phyloP scores from a whole-genome alignment of 176 grass and related monocot genomes.

The Carex scoparia region DNA sequence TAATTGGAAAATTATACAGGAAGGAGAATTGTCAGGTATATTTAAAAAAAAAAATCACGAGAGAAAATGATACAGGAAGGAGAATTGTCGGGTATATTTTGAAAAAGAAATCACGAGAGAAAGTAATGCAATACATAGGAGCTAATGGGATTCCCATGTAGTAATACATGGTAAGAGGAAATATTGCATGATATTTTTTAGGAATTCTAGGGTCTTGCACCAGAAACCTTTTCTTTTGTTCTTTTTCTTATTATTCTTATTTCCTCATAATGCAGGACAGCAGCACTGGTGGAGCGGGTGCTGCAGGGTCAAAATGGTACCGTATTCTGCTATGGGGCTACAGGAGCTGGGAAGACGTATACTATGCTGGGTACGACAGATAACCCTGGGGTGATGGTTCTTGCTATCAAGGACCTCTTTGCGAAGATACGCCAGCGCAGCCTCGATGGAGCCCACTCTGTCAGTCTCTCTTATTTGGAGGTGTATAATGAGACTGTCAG shows the following conservation, averaged over 20 bases:
- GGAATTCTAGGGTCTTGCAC: neutral
- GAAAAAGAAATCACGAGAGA: neutral
- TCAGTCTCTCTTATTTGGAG: constrained; percentile 86
- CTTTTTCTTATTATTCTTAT: neutral
- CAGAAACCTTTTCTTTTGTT: neutral
- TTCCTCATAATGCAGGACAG: constrained; percentile 50
- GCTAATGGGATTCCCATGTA: neutral
- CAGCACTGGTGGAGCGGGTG: constrained; percentile 83
- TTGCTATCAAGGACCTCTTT: constrained; percentile 96
- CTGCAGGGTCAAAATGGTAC: constrained; percentile 89
- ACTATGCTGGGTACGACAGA: constrained; percentile 87
- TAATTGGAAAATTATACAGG: neutral
- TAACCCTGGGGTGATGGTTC: constrained; percentile 89
- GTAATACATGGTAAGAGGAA: neutral
- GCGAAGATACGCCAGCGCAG: constrained; percentile 74
- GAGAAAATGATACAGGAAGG: neutral
- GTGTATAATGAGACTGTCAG: constrained; percentile 97
- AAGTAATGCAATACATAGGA: neutral
- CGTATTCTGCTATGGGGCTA: constrained; percentile 97
- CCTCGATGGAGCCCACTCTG: constrained; percentile 52
- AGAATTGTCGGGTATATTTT: neutral
- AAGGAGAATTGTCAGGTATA: neutral
- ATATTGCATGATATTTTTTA: neutral
- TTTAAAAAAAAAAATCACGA: neutral
- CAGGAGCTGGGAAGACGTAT: constrained; percentile 95